These are phyloP conservation scores for Aspergillus phoenicis DNA, from an alignment of 2,329 filamentous ascomycete genomes.

Conservation along the genomic window DNA sequence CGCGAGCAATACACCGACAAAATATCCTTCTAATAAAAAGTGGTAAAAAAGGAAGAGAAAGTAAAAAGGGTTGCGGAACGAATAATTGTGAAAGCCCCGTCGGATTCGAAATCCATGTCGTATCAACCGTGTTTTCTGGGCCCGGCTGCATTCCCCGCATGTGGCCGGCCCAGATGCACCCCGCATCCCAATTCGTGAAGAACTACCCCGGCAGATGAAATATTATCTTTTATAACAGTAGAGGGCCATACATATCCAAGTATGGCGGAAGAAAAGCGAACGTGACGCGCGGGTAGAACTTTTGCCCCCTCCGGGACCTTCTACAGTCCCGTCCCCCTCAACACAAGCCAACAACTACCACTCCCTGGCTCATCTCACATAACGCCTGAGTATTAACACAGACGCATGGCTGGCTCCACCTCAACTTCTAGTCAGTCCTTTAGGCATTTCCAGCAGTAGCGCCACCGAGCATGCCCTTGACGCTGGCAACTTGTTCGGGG, in stretches of 20 bases:
- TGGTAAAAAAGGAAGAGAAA: slow-evolving; percentile 10
- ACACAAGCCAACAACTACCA: neutral
- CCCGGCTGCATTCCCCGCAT: slow-evolving; percentile 41
- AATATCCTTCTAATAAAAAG: neutral
- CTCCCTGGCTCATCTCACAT: neutral
- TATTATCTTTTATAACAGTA: slow-evolving; percentile 22
- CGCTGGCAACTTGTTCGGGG: slow-evolving; percentile 36
- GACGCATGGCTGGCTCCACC: neutral
- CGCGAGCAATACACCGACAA: slow-evolving; percentile 21
- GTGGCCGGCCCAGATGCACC: slow-evolving; percentile 30
- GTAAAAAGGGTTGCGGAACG: slow-evolving; percentile 8
- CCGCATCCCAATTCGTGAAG: slow-evolving; percentile 7
- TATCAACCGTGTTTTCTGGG: slow-evolving; percentile 22
- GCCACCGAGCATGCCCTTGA: slow-evolving; percentile 43
- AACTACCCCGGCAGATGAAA: slow-evolving; percentile 12
- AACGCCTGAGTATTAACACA: neutral
- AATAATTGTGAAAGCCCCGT: slow-evolving; percentile 10
- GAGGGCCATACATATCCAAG: slow-evolving; percentile 13
- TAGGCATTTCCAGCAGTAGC: slow-evolving; percentile 37
- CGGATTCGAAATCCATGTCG: slow-evolving; percentile 13
- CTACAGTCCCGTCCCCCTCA: neutral
- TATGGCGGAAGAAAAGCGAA: neutral
- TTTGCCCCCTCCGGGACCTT: slow-evolving; percentile 3
- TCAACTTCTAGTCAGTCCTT: slow-evolving; percentile 7
- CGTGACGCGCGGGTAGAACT: slow-evolving; percentile 2